Base-by-base conservation (phyloP, 78 protist species). In the Monosiga brevicollis region DNA sequence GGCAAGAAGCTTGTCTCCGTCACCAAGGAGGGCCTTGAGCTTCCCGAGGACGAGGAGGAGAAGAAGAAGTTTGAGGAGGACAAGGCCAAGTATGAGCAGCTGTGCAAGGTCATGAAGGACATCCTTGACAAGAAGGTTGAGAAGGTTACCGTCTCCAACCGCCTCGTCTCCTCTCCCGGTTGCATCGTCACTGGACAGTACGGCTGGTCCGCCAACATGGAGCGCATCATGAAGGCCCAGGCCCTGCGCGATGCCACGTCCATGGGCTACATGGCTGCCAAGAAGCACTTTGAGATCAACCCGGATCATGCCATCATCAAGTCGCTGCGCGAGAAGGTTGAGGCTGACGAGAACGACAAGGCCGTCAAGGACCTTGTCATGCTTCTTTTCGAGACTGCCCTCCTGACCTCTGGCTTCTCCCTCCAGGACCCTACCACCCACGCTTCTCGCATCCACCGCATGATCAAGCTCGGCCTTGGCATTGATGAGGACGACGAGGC, bases 131-230 rank as follows among this genome's bases (percentile, higher is more conserved):
- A 98, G 91, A 95, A 96, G 96, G 96, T 98, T 73, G 98, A 96
- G 94, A 97, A 96, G 95, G 99, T 97, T 39, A 85, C 90, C 36
- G 83, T 94, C 26, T 92, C 98, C 26, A 89, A 91, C 89, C 95
- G 98, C 82, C 37, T 98, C 23, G 95, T 90, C 39, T 39, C 80
- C 71, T 93, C 99, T 75, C 99, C 99, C 49, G 95, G 98, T 88
- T 39, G 37, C 83, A 90, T 98, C 73, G 98, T 96, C 83, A 95
- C 99, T 42, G 93, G 95, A 83, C 97, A 96, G 92, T 95, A 83
- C 86, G 99, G 99, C 76, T 96, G 99, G 99, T 92, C 98, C 39
- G 98, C 99, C 87, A 95, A 97, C 92, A 97, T 97, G 99, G 98
- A 96, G 93, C 91, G 98, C 82, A 95, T 98, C 97, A 97, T 98